These are phyloP conservation scores for Lachancea kluyveri DNA, from an alignment of 805 yeast species.

Conservation along the genomic window DNA sequence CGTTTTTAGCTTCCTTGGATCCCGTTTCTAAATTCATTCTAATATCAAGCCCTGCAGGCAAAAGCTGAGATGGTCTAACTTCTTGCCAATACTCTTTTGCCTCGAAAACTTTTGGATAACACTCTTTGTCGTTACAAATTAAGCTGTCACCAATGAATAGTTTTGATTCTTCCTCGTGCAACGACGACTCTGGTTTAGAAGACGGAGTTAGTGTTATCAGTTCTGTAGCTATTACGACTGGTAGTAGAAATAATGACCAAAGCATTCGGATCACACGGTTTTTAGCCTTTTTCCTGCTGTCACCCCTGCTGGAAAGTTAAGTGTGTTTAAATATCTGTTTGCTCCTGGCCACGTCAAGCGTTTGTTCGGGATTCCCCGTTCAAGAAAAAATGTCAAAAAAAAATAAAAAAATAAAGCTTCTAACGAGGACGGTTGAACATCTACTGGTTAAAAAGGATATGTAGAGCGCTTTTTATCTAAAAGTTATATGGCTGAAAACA, in stretches of 20 bases:
- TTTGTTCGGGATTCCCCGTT: too few relatives aligned
- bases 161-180: slow-evolving; percentile 7
- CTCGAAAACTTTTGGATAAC: slow-evolving; percentile 58
- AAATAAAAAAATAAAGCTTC: too few relatives aligned
- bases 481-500: too few relatives aligned
- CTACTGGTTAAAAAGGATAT: not conserved
- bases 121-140: slow-evolving; percentile 37
- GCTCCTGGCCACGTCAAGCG: too few relatives aligned
- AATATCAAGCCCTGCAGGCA: slow-evolving; percentile 74
- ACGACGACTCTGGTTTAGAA: not conserved
- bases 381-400: too few relatives aligned
- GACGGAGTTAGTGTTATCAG: slow-evolving; percentile 6
- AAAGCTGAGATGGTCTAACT: slow-evolving; percentile 62
- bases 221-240: slow-evolving; percentile 3
- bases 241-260: slow-evolving; percentile 4
- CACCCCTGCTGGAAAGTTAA: too few relatives aligned
- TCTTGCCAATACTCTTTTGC: slow-evolving; percentile 66
- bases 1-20: slow-evolving; percentile 54
- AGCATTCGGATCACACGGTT: slow-evolving; percentile 1
- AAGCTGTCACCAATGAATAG: slow-evolving; percentile 14
- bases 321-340: too few relatives aligned
- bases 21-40: slow-evolving; percentile 71
- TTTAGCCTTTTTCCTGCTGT: too few relatives aligned
- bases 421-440: not conserved
- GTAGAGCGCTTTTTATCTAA: too few relatives aligned